Percentiles rank a stretch among this genome's conserved stretches.
These are phyloP conservation scores for Aureobasidium sp. DNA, from an alignment of 2,329 filamentous ascomycete genomes.

Conservation along the genomic window DNA sequence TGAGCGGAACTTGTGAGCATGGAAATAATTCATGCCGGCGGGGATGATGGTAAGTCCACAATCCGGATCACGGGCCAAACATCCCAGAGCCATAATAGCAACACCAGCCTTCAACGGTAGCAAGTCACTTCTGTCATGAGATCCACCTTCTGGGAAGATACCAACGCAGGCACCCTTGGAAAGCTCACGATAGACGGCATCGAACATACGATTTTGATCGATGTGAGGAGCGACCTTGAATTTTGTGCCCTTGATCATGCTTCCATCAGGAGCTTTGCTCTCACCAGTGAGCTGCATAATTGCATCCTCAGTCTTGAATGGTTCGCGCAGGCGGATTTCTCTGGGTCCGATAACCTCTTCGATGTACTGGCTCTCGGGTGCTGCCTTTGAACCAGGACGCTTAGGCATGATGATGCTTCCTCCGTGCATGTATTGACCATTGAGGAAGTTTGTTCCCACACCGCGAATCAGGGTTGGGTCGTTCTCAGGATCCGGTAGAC, in stretches of 20 bases:
- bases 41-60: slow-evolving; percentile 91
- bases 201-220: slow-evolving; percentile 87
- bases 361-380: slow-evolving; percentile 74
- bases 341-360: slow-evolving; percentile 71
- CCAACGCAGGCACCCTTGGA: slow-evolving; percentile 80
- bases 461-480: slow-evolving; percentile 76
- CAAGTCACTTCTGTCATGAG: slow-evolving; percentile 85
- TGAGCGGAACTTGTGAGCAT: slow-evolving; percentile 96
- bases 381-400: slow-evolving; percentile 52
- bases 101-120: slow-evolving; percentile 95
- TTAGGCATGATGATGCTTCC: slow-evolving; percentile 83
- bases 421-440: slow-evolving; percentile 61
- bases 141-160: slow-evolving; percentile 94
- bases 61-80: slow-evolving; percentile 73
- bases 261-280: slow-evolving; percentile 54
- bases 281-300: slow-evolving; percentile 69
- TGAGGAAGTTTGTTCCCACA: slow-evolving; percentile 68
- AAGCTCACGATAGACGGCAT: slow-evolving; percentile 83
- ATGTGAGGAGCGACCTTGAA: slow-evolving; percentile 89
- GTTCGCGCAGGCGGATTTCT: slow-evolving; percentile 77
- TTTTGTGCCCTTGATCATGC: slow-evolving; percentile 63
- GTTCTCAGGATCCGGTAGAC: slow-evolving; percentile 77
- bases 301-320: slow-evolving; percentile 69
- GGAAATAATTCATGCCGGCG: slow-evolving; percentile 99
- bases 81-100: slow-evolving; percentile 93